These are phyloP conservation scores for Arctostaphylos glauca DNA, from an alignment of 148 eudicot species.

Conservation along the genomic window DNA sequence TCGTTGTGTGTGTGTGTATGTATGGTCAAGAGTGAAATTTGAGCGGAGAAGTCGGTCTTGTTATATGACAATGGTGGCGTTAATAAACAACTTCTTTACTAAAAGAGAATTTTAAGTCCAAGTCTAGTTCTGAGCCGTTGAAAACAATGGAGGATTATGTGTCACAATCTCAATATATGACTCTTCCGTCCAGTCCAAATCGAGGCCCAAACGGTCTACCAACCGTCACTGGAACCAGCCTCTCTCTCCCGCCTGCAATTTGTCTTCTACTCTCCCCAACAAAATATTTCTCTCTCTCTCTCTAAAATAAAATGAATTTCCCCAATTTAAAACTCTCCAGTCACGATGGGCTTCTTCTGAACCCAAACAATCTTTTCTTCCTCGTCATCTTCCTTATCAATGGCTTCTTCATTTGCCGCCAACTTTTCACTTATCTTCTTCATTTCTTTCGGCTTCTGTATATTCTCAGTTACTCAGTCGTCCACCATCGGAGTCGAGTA, in stretches of 20 bases:
- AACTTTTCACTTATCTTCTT: not conserved
- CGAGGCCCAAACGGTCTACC: too few species aligned
- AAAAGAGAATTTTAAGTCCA: too few species aligned
- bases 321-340: not conserved
- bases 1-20: too few species aligned
- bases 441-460: not conserved
- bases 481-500: conserved; percentile 42
- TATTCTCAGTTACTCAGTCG: conserved; percentile 19
- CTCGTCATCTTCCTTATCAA: not conserved
- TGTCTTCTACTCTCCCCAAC: conserved; percentile 4
- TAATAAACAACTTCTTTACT: too few species aligned
- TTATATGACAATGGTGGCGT: too few species aligned
- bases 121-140: too few species aligned
- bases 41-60: too few species aligned
- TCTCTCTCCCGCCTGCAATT: conserved; percentile 19
- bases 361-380: not conserved
- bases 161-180: too few species aligned
- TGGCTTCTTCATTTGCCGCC: conserved; percentile 21
- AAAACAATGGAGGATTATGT: too few species aligned
- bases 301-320: not conserved
- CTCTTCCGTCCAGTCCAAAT: too few species aligned
- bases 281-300: conserved; percentile 13
- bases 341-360: not conserved
- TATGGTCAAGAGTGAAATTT: too few species aligned
- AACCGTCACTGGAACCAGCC: too few species aligned